A percentile compares a stretch with the other conserved stretches of the same genome.
Conservation (phyloP, 2,329 filamentous ascomycete genomes). For the Arthrobotrys megalospora region DNA sequence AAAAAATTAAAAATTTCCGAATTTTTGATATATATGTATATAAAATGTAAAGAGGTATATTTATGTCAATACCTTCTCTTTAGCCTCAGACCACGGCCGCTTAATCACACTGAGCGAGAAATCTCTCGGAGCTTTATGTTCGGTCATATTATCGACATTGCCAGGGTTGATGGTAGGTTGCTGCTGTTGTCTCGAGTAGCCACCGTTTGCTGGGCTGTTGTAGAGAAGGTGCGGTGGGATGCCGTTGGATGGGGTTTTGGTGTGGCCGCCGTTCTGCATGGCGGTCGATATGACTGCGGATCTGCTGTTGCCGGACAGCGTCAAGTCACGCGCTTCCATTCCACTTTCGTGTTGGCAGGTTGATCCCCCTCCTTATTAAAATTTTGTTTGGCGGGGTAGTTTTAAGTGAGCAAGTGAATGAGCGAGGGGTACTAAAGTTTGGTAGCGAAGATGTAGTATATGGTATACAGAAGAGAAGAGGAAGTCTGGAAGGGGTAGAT, state of each 20-base stretch:
- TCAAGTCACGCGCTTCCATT: constrained; percentile 25
- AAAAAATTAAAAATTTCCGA: neutral
- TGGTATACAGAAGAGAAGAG: neutral
- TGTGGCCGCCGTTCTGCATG: constrained; percentile 25
- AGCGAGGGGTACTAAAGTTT: neutral
- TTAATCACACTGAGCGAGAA: constrained; percentile 54
- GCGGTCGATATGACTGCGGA: constrained; percentile 1
- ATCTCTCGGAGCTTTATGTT: constrained; percentile 42
- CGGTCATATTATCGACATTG: constrained; percentile 3
- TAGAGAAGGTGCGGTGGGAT: constrained; percentile 56
- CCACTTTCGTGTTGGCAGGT: neutral
- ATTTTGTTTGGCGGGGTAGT: constrained; percentile 2
- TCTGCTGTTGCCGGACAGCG: neutral
- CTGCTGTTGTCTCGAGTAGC: constrained; percentile 7
- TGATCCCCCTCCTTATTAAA: neutral
- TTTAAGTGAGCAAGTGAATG: neutral
- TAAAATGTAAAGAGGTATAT: constrained; percentile 54
- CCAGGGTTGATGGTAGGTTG: neutral
- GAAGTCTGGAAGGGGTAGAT: neutral
- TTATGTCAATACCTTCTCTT: constrained; percentile 66
- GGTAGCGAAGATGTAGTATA: neutral
- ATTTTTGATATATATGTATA: neutral
- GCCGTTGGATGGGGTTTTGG: constrained; percentile 51
- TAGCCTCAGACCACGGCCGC: constrained; percentile 63
- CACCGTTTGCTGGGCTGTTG: constrained; percentile 26